Base-by-base conservation (phyloP, 768 basidiomycete genomes). In the Gelatoporia subvermispora region DNA sequence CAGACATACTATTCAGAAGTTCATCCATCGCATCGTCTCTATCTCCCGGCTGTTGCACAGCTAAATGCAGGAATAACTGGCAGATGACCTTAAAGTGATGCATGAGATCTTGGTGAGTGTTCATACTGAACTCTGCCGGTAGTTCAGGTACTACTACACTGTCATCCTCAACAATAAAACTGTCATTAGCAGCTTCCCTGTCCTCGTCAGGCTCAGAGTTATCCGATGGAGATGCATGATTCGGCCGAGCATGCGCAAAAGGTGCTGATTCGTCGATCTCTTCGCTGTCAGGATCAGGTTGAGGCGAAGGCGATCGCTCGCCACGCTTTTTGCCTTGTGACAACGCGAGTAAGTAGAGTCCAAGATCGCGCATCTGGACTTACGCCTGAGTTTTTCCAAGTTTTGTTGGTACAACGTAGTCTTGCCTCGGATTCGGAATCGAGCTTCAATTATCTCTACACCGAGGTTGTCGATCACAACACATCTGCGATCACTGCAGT, bases 71-170 rank as follows among this genome's bases (percentile, higher is more conserved):
- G 54, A 93, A 88, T 23, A 93, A 77, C 60, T 95, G 92, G 55
- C 89, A 92, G 38, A 93, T 74, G 35, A 86, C 83, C 68, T 92
- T 93, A 77, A 92, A 91, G 52, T 92, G 87, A 53, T 85, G 78
- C 13, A 77, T 69, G 17, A 87, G 71, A 57, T 89, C 85, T 60
- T 91, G 82, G 61, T 86, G 84, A 1, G 82, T 74, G 47, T 77
- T 77, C 82, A 88, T 82, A 64, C 88, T 92, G 68, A 90, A 95
- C 57, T 85, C 79, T 44, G 73, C 72, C 8, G 89, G 90, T n/a
- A 91, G 72, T 31, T 74, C 65, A 17, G 76, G 65, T 3, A 62
- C 59, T 0, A 60, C 68, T 21, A 50, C 63, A 8, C 62, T 58
- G 42, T 64, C 64, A 50, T 84, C 81, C 52, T 90, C 86, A 34